Percentiles rank a stretch among this genome's conserved stretches.
Conservation (phyloP, 495 filamentous ascomycete genomes). For the Penicillium lividum region DNA sequence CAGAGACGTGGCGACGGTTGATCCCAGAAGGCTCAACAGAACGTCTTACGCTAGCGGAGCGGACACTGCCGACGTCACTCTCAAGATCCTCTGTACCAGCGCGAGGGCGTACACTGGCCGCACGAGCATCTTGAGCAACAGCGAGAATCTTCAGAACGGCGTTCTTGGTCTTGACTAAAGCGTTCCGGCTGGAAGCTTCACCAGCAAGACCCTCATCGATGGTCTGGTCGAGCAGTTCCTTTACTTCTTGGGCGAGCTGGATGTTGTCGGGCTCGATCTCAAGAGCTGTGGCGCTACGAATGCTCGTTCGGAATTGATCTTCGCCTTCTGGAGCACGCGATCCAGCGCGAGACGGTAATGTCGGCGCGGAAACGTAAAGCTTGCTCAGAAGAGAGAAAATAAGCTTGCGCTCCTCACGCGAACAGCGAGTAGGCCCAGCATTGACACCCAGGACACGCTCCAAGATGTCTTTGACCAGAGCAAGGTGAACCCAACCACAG, state of each 20-base stretch:
- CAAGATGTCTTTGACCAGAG: conserved; percentile 38
- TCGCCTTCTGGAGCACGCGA: conserved; percentile 44
- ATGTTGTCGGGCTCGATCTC: conserved; percentile 38
- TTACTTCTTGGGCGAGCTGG: conserved; percentile 43
- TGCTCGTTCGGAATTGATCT: conserved; percentile 43
- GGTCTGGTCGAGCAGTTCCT: conserved; percentile 59
- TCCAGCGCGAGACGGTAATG: conserved; percentile 35
- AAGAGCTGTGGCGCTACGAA: conserved; percentile 38
- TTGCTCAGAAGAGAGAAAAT: conserved; percentile 78
- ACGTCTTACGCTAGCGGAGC: conserved; percentile 42
- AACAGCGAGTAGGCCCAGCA: conserved; percentile 39
- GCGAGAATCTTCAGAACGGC: conserved; percentile 50
- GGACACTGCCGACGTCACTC: conserved; percentile 36
- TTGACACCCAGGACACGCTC: conserved; percentile 36
- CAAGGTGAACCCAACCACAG: conserved; percentile 56
- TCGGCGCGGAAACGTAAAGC: conserved; percentile 68
- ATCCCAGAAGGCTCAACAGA: conserved; percentile 39
- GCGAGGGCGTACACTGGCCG: conserved; percentile 32
- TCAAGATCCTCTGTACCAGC: conserved; percentile 43
- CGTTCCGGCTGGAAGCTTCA: conserved; percentile 73
- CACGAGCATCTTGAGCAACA: conserved; percentile 37
- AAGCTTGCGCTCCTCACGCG: conserved; percentile 83
- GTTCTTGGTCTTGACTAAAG: conserved; percentile 77
- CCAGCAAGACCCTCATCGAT: conserved; percentile 68
- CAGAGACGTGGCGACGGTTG: conserved; percentile 34